Evolutionary conservation across 2,329 filamentous ascomycete genomes (phyloP).

Genomic region (Fusarium graminum): DNA sequence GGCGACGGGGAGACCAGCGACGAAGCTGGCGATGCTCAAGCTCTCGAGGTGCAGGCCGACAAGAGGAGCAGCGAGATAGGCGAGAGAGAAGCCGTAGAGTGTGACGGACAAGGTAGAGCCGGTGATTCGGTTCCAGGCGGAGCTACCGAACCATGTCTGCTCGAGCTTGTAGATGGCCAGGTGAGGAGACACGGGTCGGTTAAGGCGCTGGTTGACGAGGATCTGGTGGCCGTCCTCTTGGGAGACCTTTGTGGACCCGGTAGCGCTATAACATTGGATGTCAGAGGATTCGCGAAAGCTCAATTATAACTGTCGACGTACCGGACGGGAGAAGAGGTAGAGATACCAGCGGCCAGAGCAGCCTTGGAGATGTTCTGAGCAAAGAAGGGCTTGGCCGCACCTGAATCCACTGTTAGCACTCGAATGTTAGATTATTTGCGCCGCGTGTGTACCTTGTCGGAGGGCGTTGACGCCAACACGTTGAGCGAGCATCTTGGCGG

Average conservation of each 20-base stretch:
- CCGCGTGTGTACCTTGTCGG: conserved; percentile 64
- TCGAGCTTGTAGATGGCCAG: conserved; percentile 86
- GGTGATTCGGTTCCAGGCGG: conserved; percentile 84
- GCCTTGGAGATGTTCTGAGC: conserved; percentile 62
- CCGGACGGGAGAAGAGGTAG: conserved; percentile 61
- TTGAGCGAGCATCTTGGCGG: conserved; percentile 66
- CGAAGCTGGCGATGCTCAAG: conserved; percentile 70
- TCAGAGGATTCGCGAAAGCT: not conserved
- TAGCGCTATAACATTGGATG: conserved; percentile 29
- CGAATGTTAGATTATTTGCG: conserved; percentile 34
- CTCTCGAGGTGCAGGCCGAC: conserved; percentile 74
- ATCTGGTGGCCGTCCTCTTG: conserved; percentile 69
- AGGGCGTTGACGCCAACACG: conserved; percentile 70
- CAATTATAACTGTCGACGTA: conserved; percentile 49
- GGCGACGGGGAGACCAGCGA: conserved; percentile 69
- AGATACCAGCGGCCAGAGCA: conserved; percentile 58
- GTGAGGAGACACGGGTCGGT: conserved; percentile 87
- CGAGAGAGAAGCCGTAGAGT: conserved; percentile 83
- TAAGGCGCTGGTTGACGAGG: conserved; percentile 83
- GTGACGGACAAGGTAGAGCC: conserved; percentile 77
- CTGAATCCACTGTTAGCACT: conserved; percentile 40
- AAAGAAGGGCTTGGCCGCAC: conserved; percentile 62
- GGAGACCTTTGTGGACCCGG: conserved; percentile 69
- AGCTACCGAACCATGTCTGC: conserved; percentile 85
- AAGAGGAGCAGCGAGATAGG: conserved; percentile 84